A percentile compares a stretch with the other conserved stretches of the same genome.
Evolutionary conservation across 2,329 filamentous ascomycete species (phyloP).

Genomic region (Samsoniella hepiali): DNA sequence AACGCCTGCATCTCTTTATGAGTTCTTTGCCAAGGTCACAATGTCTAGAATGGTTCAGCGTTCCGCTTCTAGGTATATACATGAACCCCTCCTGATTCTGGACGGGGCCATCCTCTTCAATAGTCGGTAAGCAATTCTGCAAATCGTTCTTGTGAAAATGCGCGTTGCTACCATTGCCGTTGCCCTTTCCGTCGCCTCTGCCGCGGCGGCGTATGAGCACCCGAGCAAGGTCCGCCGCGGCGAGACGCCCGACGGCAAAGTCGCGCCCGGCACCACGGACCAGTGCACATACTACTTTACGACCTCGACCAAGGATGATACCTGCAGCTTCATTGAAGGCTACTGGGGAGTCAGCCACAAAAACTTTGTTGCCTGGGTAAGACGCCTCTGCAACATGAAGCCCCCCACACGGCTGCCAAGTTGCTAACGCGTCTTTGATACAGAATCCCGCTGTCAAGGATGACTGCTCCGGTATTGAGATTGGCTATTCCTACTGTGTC

Average conservation of each 20-base stretch:
- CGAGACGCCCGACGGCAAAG: conserved; percentile 2
- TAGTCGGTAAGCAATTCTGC: neutral
- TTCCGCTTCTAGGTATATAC: neutral
- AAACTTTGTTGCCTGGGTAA: conserved; percentile 13
- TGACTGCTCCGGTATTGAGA: conserved; percentile 9
- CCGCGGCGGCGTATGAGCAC: neutral
- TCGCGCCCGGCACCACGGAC: neutral
- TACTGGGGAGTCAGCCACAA: conserved; percentile 12
- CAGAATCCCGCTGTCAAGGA: conserved; percentile 20
- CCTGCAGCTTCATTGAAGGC: conserved; percentile 3
- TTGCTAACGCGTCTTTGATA: neutral
- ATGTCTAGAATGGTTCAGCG: neutral
- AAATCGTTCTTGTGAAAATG: neutral
- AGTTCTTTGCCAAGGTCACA: neutral
- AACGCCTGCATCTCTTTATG: neutral
- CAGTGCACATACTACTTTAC: conserved; percentile 11
- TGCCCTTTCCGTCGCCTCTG: neutral
- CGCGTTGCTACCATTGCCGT: neutral
- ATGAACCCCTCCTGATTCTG: neutral
- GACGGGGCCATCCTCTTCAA: neutral
- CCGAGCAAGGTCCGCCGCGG: conserved; percentile 1
- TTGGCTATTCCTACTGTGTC: conserved; percentile 19
- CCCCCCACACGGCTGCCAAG: no score
- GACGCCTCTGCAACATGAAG: neutral
- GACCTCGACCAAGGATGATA: conserved; percentile 1